Evolutionary conservation across 2,329 filamentous ascomycete species (phyloP), one percentile per base, ranked within the genome.

Genomic region (Bipolaris victoriae): DNA sequence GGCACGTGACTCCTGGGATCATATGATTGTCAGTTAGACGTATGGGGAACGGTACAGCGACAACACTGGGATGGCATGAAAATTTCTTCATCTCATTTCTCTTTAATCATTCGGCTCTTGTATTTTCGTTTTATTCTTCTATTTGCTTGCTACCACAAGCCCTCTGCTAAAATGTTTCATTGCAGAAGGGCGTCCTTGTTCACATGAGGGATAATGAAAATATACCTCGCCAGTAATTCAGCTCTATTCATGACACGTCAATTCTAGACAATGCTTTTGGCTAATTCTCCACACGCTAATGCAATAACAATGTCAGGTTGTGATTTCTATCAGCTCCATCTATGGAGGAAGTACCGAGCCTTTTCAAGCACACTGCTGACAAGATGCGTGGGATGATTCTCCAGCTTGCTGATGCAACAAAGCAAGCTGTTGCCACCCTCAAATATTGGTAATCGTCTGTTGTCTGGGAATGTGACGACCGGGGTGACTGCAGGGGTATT

Each of bases 361-460:
- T 52, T 57, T 20, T 48, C 54, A 6, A 39, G 36, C 5, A 52
- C 43, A 4, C 37, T 33, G 1, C 22, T 31, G 11, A 51, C 50
- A 5, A 51, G 39, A 31, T 52, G 43, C 22, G 54, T 52, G 18
- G 43, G 29, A 2, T 52, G 24, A 3, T 29, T 37, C 22, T 52
- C 54, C 3, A 57, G 11, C 24, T 57, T 57, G 31, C 36, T 52
- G 13, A 57, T 48, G 13, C 54, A 57, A 22, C 52, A 57, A 3
- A 39, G 36, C 29, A 57, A 36, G 22, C 54, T 57, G 29, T 47
- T 52, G 1, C 29, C 33, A 1, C 43, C 49, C 1, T 57, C 43
- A 1, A 57, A 10, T 4, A 57, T 35, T 3, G 54, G 36, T 5
- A 57, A 18, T 7, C 33, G 29, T 43, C 29, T 52, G 11, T 41